Evolutionary conservation across 805 yeast genomes (phyloP).

Genomic region (Metschnikowia chrysomelidarum): DNA sequence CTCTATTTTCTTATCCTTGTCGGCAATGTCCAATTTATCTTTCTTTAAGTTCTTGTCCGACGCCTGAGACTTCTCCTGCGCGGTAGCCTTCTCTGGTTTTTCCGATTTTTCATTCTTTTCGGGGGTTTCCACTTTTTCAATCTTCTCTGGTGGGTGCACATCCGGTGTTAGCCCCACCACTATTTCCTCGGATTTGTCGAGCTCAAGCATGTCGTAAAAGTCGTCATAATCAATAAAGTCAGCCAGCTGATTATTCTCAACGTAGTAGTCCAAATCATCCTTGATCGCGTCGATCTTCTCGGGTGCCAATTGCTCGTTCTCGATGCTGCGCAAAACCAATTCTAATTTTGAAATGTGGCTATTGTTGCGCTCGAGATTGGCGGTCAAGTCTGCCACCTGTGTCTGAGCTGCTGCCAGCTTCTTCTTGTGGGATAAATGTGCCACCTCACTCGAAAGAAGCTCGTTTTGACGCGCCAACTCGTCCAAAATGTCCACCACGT

Average conservation of each 20-base stretch:
- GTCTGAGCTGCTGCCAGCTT: slow-evolving; percentile 57
- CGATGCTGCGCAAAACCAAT: slow-evolving; percentile 69
- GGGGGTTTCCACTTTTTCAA: neutral
- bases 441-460: slow-evolving; percentile 66
- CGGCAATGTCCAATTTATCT: slow-evolving; percentile 1
- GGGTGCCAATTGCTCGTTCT: slow-evolving; percentile 69
- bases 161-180: slow-evolving; percentile 3
- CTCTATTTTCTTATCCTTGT: neutral
- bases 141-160: neutral
- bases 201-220: slow-evolving; percentile 80
- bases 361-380: slow-evolving; percentile 66
- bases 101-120: no score
- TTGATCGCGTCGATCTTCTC: slow-evolving; percentile 72
- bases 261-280: slow-evolving; percentile 90
- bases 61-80: neutral
- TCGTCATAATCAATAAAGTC: slow-evolving; percentile 94
- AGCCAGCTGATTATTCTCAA: slow-evolving; percentile 89
- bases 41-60: slow-evolving; percentile 11
- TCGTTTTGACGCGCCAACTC: slow-evolving; percentile 82
- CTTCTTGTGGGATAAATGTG: slow-evolving; percentile 38
- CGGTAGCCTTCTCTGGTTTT: neutral
- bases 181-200: slow-evolving; percentile 42
- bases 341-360: slow-evolving; percentile 81
- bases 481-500: slow-evolving; percentile 68
- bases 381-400: slow-evolving; percentile 61